Base-by-base conservation (phyloP, 768 basidiomycete species). In the Tylopilus plumbeoviolaceoides region DNA sequence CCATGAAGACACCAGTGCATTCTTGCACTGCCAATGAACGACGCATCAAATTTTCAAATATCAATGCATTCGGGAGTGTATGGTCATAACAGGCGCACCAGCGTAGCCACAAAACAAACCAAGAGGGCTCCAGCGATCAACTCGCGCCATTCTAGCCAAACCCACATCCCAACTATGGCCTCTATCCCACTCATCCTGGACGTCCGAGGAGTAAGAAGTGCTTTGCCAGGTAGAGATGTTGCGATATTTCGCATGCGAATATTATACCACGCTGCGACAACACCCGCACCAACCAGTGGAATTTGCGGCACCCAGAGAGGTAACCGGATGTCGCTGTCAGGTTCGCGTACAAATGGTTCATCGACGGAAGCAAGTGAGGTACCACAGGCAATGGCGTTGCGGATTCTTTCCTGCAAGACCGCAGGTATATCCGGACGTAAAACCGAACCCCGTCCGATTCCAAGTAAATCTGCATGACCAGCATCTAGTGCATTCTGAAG, bases 391-490 rank as follows among this genome's bases (percentile, higher is more conserved):
- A 52, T 14, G 15, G 54, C 43, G 11, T 18, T n/a, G 30, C 48
- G 28, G 18, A 49, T 46, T 33, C 60, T 56, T 39, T 57, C 27
- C 11, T 30, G 61, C 72, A 78, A 57, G 66, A 70, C 27, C 46
- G 45, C 56, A 0, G 89, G 87, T 33, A 89, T 67, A 44, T 81
- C 70, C 0, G 92, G 91, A 52, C 75, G 75, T 8, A 83, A 66
- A 18, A 89, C 69, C 0, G 91, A 78, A 14, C 75, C 74, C 50
- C 93, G 76, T 7, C 83, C 93, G 17, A 95, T 73, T 0, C 93
- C 93, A 30, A 92, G 73, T 21, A 94, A 73, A 65, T 95, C 78
- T 0, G 90, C 80, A 53, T 91, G 81, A 6, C 69, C 69, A 9
- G 77, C 69, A 0, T 63, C 57, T 15, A 91, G 74, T 1, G 80